Evolutionary conservation across 371 early-diverging fungal species (phyloP).

Genomic region (Mucor sp.): DNA sequence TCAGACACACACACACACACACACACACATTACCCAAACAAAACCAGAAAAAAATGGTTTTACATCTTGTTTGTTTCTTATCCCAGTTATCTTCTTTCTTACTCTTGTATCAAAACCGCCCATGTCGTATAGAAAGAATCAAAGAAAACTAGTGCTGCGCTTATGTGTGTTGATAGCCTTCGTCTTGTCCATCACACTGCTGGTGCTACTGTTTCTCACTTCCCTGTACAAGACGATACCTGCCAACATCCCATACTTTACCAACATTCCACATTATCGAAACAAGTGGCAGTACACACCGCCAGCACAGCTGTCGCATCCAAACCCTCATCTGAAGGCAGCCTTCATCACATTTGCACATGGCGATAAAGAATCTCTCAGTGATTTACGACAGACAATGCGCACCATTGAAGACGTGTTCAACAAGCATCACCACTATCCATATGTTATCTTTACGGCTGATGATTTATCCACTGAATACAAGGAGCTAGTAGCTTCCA

Average conservation of each 20-base stretch:
- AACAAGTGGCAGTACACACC: constrained; percentile 23
- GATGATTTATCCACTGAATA: constrained; percentile 33
- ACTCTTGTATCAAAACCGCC: background rate
- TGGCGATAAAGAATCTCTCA: constrained; percentile 21
- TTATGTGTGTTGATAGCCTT: background rate
- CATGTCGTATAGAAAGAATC: background rate
- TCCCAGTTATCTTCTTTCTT: background rate
- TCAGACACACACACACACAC: background rate
- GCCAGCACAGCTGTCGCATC: constrained; percentile 1
- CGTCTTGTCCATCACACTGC: background rate
- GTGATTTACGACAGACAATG: constrained; percentile 31
- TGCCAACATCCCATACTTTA: background rate
- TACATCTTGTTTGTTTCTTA: background rate
- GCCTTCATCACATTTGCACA: constrained; percentile 15
- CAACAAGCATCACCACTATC: constrained; percentile 30
- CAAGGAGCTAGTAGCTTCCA: constrained; percentile 10
- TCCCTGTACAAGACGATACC: constrained; percentile 13
- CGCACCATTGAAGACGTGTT: constrained; percentile 38
- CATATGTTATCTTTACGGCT: constrained; percentile 37
- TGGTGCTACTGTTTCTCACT: background rate
- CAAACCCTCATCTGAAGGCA: constrained; percentile 23
- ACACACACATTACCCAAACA: background rate
- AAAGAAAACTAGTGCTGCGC: background rate
- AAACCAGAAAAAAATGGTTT: background rate
- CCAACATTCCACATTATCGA: background rate